Evolutionary conservation across 2,329 filamentous ascomycete species (phyloP), one percentile per base, ranked within the genome.

Genomic region (Monilinia laxa): DNA sequence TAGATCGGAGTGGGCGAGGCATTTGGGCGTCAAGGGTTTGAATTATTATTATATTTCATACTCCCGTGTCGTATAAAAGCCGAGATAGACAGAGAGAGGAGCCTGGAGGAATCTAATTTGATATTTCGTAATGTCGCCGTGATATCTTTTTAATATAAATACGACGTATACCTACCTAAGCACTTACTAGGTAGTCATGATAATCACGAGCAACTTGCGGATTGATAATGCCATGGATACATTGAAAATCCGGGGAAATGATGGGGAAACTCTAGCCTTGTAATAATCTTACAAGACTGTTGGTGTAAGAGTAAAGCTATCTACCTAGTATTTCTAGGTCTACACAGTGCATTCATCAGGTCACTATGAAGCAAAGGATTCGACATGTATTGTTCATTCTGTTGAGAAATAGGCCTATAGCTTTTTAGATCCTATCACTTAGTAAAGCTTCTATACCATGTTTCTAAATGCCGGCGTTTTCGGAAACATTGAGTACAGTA

Each of bases 171-270:
- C 40, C 40, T 42, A 42, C 40, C 40, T 16, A 14, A 16, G 40
- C 2, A 42, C 31, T 35, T 35, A 9, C 31, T 5, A 35, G 31
- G 31, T 35, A 35, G 31, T 42, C 14, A 12, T n/a, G 40, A 47
- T 12, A 28, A n/a, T 16, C 23, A 38, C 9, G 14, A 64, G n/a
- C n/a, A 35, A 35, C 16, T 23, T 38, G 52, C 42, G 38, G 28
- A 47, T 16, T 57, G 28, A 57, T 28, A 40, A 49, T 35, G 38
- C 28, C 20, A 35, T 14, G 31, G 31, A 42, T 16, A 40, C 6
- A 28, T 18, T 40, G 42, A 58, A 51, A 65, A 65, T 65, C 62
- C 54, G 53, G 62, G 62, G 62, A 65, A 64, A 51, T 35, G 49
- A n/a, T 35, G 58, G 53, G 62, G 62, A 16, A 20, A 47, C n/a